Percentiles rank a stretch among this genome's conserved stretches.
Conservation (phyloP, 768 basidiomycete species). For the Boletales sp. region DNA sequence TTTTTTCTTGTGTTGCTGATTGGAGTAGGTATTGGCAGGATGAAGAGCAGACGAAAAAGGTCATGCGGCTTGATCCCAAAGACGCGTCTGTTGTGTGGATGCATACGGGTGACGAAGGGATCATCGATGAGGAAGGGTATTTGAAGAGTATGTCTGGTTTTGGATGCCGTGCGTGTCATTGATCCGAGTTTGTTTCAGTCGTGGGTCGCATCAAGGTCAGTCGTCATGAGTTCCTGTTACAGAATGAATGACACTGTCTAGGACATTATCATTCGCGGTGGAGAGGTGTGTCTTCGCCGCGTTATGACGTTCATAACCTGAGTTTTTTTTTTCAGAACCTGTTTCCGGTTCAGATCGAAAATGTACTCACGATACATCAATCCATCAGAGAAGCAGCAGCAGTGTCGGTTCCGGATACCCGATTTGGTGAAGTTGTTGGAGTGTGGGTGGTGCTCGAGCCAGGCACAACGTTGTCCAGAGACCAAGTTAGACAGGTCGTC, state of each 20-base stretch:
- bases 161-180: not conserved
- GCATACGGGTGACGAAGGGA: slow-evolving; percentile 79
- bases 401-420: slow-evolving; percentile 63
- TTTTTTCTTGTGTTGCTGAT: not conserved
- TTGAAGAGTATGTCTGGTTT: slow-evolving; percentile 49
- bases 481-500: slow-evolving; percentile 55
- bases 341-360: slow-evolving; percentile 84
- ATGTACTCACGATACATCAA: slow-evolving; percentile 54
- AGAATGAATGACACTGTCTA: slow-evolving; percentile 21
- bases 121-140: slow-evolving; percentile 81
- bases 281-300: slow-evolving; percentile 51
- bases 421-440: slow-evolving; percentile 78
- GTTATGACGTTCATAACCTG: not conserved
- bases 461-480: slow-evolving; percentile 36
- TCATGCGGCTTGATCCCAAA: slow-evolving; percentile 50
- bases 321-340: slow-evolving; percentile 55
- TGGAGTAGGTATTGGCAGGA: slow-evolving; percentile 70
- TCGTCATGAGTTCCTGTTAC: not conserved
- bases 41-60: slow-evolving; percentile 58
- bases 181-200: slow-evolving; percentile 40
- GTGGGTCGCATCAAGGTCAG: slow-evolving; percentile 76
- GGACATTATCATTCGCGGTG: slow-evolving; percentile 86
- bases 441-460: slow-evolving; percentile 66
- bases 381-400: slow-evolving; percentile 69
- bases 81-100: slow-evolving; percentile 68